phyloP scores from a whole-genome alignment of 768 basidiomycete genomes.

The Flagelloscypha sp. region DNA sequence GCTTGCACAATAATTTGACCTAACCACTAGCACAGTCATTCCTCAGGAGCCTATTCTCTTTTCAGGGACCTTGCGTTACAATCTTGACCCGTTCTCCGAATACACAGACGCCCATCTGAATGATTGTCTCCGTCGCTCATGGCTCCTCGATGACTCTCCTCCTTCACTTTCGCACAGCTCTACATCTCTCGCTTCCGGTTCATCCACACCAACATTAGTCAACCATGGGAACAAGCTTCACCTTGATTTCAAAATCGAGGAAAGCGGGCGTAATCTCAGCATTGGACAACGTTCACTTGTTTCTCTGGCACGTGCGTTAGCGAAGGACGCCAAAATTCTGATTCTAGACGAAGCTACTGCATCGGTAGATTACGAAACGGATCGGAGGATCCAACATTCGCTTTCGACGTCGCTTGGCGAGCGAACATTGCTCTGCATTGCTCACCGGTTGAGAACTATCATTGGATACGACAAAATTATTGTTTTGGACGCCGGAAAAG shows the following conservation, averaged over 20 bases:
- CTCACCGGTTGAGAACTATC: conserved; percentile 47
- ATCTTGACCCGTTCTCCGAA: conserved; percentile 36
- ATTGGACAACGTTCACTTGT: conserved; percentile 41
- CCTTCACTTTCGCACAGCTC: conserved; percentile 4
- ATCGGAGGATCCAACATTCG: conserved; percentile 43
- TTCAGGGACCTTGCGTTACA: conserved; percentile 38
- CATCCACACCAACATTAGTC: too few species aligned
- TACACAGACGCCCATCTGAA: conserved; percentile 40
- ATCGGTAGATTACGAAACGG: conserved; percentile 38
- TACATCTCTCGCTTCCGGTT: conserved; percentile 7
- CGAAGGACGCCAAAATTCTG: conserved; percentile 43
- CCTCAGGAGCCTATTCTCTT: conserved; percentile 33
- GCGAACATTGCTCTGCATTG: conserved; percentile 46
- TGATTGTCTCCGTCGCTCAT: conserved; percentile 43
- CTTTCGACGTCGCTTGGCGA: conserved; percentile 33
- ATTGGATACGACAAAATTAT: conserved; percentile 39
- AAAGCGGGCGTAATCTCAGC: conserved; percentile 44
- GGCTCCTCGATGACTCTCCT: conserved; percentile 21
- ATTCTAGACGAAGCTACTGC: conserved; percentile 41
- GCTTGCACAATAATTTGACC: too few species aligned
- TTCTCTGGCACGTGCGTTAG: conserved; percentile 47
- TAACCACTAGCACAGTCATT: conserved; percentile 15
- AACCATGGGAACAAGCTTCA: conserved; percentile 30
- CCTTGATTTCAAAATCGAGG: conserved; percentile 42
- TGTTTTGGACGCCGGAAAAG: conserved; percentile 51